phyloP scores from a whole-genome alignment of 768 basidiomycete species.

The Serendipita sp. region DNA sequence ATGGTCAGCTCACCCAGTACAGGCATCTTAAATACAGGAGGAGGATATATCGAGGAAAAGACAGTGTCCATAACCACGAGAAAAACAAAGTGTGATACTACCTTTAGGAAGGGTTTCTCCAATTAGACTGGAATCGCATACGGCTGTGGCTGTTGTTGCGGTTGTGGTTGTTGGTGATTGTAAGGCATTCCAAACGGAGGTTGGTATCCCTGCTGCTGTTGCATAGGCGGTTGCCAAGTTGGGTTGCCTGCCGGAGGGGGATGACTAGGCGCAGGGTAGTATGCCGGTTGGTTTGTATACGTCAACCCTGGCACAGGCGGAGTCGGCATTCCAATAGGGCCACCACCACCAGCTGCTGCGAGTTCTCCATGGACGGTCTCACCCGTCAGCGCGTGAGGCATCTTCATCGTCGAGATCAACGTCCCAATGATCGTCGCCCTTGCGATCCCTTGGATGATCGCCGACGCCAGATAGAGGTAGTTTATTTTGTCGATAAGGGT shows the following conservation, averaged over 20 bases:
- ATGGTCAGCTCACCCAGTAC: too few species aligned
- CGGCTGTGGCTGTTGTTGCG: too few species aligned
- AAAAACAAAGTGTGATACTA: too few species aligned
- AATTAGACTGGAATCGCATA: too few species aligned
- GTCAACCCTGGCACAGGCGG: neutral
- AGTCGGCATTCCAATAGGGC: neutral
- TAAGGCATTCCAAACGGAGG: too few species aligned
- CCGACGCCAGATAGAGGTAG: neutral
- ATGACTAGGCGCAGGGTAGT: neutral
- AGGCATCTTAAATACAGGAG: too few species aligned
- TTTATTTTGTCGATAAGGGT: neutral
- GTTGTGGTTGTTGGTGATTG: too few species aligned
- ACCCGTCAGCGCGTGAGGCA: neutral
- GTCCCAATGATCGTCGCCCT: neutral
- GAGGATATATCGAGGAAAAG: too few species aligned
- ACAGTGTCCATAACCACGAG: too few species aligned
- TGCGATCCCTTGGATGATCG: neutral
- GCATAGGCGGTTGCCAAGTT: neutral
- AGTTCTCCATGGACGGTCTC: neutral
- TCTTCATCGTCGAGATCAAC: neutral
- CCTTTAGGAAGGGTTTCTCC: too few species aligned
- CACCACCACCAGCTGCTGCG: neutral
- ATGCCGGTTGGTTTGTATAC: neutral
- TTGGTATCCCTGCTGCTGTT: neutral
- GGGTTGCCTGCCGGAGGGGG: neutral